Evolutionary conservation across 805 yeast genomes (phyloP).

Genomic region (Starmerella scarabaei): DNA sequence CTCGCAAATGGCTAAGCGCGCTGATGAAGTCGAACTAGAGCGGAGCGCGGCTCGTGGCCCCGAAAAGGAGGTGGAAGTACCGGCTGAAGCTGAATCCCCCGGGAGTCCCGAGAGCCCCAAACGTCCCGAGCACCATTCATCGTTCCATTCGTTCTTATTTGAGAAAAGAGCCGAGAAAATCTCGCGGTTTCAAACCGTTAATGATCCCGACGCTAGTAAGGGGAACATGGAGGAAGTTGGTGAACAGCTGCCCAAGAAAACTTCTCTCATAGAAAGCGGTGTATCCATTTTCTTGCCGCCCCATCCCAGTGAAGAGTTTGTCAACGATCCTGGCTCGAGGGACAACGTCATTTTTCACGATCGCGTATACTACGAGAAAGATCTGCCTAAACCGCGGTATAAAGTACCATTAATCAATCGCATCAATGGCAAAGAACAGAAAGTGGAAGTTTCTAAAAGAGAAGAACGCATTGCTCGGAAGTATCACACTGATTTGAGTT

Average conservation of each 20-base stretch:
- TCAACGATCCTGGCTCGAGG: conserved; percentile 54
- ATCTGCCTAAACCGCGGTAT: conserved; percentile 45
- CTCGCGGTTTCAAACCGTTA: conserved; percentile 8
- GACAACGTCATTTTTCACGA: conserved; percentile 69
- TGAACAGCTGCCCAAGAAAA: conserved; percentile 29
- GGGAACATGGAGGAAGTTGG: conserved; percentile 5
- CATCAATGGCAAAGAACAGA: conserved; percentile 6
- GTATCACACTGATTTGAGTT: conserved; percentile 71
- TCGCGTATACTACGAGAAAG: conserved; percentile 50
- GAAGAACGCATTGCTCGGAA: conserved; percentile 79
- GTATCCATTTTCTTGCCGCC: conserved; percentile 69
- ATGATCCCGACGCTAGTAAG: not conserved
- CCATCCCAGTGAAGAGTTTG: conserved; percentile 52
- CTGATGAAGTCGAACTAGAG: conserved; percentile 11
- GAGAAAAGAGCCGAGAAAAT: not conserved
- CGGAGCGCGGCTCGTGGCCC: not conserved
- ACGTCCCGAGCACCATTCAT: not conserved
- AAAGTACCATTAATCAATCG: conserved; percentile 11
- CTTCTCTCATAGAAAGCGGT: conserved; percentile 70
- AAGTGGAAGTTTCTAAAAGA: conserved; percentile 29
- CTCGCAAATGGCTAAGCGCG: conserved; percentile 16
- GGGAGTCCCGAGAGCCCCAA: not conserved
- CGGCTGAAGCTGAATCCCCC: not conserved
- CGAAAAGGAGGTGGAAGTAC: not conserved
- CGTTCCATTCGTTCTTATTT: conserved; percentile 6